Percentiles rank a stretch among this genome's conserved stretches.
These are phyloP conservation scores for Flaveria bidentis DNA, from an alignment of 129 eudicot genomes.

Conservation along the genomic window DNA sequence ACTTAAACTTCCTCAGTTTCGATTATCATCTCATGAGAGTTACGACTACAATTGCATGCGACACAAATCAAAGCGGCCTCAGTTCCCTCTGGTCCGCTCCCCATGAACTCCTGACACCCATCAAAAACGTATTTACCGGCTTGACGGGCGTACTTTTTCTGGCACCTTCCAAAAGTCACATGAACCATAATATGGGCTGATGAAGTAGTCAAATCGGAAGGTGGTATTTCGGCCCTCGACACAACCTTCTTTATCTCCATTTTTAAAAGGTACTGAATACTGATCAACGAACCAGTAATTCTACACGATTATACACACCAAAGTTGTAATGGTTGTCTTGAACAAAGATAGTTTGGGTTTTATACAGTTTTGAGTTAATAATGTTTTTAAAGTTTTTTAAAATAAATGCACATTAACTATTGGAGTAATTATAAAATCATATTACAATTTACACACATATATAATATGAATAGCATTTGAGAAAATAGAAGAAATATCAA, in stretches of 20 bases:
- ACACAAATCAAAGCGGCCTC: conserved; percentile 15
- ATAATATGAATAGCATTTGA: not conserved
- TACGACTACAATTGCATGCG: conserved; percentile 23
- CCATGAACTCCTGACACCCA: conserved; percentile 33
- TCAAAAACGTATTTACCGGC: conserved; percentile 15
- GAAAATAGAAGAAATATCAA: no score
- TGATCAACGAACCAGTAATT: not conserved
- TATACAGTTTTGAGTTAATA: not conserved
- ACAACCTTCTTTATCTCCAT: conserved; percentile 6
- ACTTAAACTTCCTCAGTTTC: not conserved
- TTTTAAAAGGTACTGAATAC: not conserved
- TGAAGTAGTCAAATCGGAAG: conserved; percentile 9
- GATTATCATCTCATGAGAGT: conserved; percentile 13
- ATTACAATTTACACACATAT: not conserved
- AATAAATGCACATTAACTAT: conserved; percentile 1
- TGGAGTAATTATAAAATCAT: not conserved
- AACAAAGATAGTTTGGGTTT: not conserved
- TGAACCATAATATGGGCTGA: conserved; percentile 2
- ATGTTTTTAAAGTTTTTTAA: not conserved
- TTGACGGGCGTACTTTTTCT: not conserved
- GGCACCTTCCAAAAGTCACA: conserved; percentile 20
- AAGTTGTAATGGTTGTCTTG: not conserved
- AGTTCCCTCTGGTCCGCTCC: conserved; percentile 4
- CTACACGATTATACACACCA: not conserved
- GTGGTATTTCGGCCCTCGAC: not conserved